Evolutionary conservation across 2,329 filamentous ascomycete genomes (phyloP), one percentile per base, ranked within the genome.

Genomic region (Ophiostoma tasmaniense): DNA sequence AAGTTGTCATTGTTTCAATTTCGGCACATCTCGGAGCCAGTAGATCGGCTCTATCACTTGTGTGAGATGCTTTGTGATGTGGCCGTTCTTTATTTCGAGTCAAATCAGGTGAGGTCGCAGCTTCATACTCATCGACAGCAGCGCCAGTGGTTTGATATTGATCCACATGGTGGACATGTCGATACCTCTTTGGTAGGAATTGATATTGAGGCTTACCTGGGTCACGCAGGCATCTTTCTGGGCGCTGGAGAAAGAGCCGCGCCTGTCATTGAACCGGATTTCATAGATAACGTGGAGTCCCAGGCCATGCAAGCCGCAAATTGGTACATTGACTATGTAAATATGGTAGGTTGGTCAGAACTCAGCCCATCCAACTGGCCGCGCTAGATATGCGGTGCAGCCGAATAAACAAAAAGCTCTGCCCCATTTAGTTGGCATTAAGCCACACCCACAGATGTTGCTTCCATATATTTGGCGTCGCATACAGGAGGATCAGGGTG

Each of bases 261-360:
- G 8, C 11, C 33, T 13, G 61, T 20, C 33, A 13, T 37, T 17
- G 2, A 20, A 22, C 33, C 61, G 8, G 8, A 37, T 11, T 64
- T 4, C 17, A 3, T n/a, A 3, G 35, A 17, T 20, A 64, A 13
- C 22, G 20, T 37, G 3, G 61, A 64, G 13, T 35, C 30, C 10
- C 33, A 64, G 33, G 61, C 61, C 6, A 13, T 28, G 20, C 37
- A 45, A 28, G 35, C 64, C 7, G 62, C 62, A 13, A 28, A 42
- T 33, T 65, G n/a, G 64, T 65, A 65, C 13, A 11, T 65, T 13
- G 64, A 65, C 22, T 65, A 45, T 65, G 64, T 65, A 10, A 65
- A 65, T 22, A 65, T 65, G 64, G 64, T 30, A 1, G 64, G 37
- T 25, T 65, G 64, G 64, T 65, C 35, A 17, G 64, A 65, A 11